These are phyloP conservation scores for Tetrapisispora arboricola DNA, from an alignment of 805 yeast genomes.

Conservation along the genomic window DNA sequence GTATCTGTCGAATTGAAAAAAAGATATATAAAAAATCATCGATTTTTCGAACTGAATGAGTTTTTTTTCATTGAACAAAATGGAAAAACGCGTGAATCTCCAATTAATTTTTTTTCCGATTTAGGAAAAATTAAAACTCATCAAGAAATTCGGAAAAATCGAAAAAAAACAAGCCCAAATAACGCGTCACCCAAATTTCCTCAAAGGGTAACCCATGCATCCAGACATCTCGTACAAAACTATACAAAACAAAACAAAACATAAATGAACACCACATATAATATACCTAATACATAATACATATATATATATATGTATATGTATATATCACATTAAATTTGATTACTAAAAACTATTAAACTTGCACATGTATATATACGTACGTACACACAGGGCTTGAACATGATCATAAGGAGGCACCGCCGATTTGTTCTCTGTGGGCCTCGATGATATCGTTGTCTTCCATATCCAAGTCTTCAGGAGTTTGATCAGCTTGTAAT, in stretches of 20 bases:
- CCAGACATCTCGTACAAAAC: background rate
- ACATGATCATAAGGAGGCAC: background rate
- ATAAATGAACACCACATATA: background rate
- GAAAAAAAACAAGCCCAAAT: too few species aligned
- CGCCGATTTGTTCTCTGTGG: constrained; percentile 88
- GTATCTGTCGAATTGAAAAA: too few species aligned
- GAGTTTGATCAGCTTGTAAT: constrained; percentile 79
- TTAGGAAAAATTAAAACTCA: background rate
- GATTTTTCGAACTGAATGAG: too few species aligned
- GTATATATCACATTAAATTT: too few species aligned
- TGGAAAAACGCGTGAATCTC: background rate
- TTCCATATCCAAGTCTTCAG: constrained; percentile 85
- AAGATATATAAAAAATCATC: background rate
- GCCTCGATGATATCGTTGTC: constrained; percentile 97
- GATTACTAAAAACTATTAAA: too few species aligned
- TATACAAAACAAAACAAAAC: background rate
- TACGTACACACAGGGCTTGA: background rate
- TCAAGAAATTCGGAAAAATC: too few species aligned
- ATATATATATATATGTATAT: too few species aligned
- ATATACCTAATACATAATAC: too few species aligned
- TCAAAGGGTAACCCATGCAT: too few species aligned
- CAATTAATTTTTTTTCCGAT: background rate
- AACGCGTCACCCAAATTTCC: too few species aligned
- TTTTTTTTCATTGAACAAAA: background rate
- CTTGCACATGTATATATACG: too few species aligned